A percentile compares a stretch with the other conserved stretches of the same genome.
Evolutionary conservation across 176 grass and related monocot genomes (phyloP).

Genomic region (Poa annua): DNA sequence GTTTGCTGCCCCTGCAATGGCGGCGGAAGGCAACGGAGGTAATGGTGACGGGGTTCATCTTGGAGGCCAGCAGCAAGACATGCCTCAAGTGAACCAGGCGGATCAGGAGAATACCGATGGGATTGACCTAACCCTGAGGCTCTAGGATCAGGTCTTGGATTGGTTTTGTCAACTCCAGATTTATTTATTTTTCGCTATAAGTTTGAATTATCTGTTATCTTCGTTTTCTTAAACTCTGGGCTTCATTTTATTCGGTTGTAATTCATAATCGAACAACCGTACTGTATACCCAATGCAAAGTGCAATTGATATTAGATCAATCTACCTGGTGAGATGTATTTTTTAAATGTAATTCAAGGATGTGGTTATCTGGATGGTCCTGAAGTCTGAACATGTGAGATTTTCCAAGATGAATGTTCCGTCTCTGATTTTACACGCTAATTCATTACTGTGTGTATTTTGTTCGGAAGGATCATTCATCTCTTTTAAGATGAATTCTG

Average conservation of each 20-base stretch:
- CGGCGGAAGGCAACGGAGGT: neutral
- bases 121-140: conserved; percentile 9
- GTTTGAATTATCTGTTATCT: neutral
- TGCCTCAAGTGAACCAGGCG: neutral
- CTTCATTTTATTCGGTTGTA: neutral
- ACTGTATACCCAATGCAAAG: no score
- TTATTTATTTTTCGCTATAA: neutral
- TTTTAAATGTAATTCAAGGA: neutral
- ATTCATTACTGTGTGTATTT: no score
- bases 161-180: neutral
- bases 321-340: neutral
- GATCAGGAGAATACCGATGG: neutral
- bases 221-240: neutral
- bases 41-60: neutral
- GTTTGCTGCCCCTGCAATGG: neutral
- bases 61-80: neutral
- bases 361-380: neutral
- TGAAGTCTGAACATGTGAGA: neutral
- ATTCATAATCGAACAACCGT: neutral
- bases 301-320: neutral
- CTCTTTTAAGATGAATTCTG: no score
- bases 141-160: neutral
- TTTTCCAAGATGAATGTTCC: no score
- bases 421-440: no score
- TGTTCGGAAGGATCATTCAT: no score